Conservation (phyloP, 805 yeast genomes). For the Saturnispora besseyi region DNA sequence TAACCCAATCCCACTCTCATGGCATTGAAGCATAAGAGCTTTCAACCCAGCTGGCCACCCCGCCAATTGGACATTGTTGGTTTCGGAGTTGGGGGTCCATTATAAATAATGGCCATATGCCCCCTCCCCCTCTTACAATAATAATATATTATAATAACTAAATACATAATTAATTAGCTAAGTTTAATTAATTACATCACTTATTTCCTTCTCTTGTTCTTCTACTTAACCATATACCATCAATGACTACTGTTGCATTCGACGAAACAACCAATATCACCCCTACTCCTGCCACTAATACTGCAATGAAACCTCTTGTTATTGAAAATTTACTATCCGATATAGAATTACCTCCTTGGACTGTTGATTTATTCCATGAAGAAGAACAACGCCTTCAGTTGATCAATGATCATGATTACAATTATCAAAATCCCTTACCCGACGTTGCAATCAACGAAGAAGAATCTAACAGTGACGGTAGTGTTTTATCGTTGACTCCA, state of each 20-base stretch:
- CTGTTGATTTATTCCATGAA: not conserved
- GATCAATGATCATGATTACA: not conserved
- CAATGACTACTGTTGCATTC: not conserved
- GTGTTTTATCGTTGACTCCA: not conserved
- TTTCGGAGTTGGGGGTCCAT: constrained; percentile 1
- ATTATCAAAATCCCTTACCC: not conserved
- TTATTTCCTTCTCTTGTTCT: too few relatives aligned
- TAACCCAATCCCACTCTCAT: too few relatives aligned
- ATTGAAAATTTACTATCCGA: not conserved
- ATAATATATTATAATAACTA: not conserved
- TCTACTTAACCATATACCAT: too few relatives aligned
- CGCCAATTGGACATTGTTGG: not conserved
- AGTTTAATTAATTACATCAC: too few relatives aligned
- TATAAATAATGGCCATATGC: not conserved
- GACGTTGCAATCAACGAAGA: not conserved
- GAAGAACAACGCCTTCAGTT: constrained; percentile 1
- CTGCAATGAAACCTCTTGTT: not conserved
- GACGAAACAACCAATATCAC: not conserved
- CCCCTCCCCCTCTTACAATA: not conserved
- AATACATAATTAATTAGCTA: not conserved
- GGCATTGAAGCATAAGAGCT: too few relatives aligned
- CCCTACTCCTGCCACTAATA: not conserved
- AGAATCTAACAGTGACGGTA: not conserved
- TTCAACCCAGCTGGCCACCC: too few relatives aligned
- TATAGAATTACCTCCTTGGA: constrained; percentile 1